phyloP scores from a whole-genome alignment of 345 rosid species.

The Alliaria petiolata region DNA sequence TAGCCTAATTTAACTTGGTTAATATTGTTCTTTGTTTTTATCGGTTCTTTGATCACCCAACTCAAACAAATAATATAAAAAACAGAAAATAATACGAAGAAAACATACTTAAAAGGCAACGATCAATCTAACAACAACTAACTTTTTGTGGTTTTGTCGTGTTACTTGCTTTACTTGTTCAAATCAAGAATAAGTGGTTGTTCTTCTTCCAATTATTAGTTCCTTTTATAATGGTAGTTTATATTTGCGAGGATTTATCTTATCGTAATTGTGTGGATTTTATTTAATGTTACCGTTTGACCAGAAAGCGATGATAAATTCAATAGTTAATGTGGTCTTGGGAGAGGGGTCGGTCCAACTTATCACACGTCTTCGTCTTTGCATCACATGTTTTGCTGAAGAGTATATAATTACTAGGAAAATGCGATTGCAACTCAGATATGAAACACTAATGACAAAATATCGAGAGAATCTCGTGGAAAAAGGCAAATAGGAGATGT shows the following conservation, averaged over 20 bases:
- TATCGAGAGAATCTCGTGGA: background rate
- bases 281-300: background rate
- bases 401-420: background rate
- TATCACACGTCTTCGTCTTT: constrained; percentile 26
- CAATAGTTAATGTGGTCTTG: background rate
- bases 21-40: too few species aligned
- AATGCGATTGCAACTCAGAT: background rate
- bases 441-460: background rate
- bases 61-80: background rate
- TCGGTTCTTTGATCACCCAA: background rate
- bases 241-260: background rate
- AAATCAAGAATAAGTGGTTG: background rate
- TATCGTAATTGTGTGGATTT: background rate
- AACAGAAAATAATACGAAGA: background rate
- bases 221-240: background rate
- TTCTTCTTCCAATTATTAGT: background rate
- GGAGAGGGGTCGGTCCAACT: background rate
- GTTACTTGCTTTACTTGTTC: background rate
- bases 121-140: constrained; percentile 22
- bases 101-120: background rate
- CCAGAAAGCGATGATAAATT: background rate
- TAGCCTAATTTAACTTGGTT: too few species aligned
- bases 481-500: background rate
- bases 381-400: constrained; percentile 20
- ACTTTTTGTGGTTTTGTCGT: constrained; percentile 12